Evolutionary conservation across 2,329 filamentous ascomycete species (phyloP), one percentile per base, ranked within the genome.

Genomic region (Fusarium dlaminii): DNA sequence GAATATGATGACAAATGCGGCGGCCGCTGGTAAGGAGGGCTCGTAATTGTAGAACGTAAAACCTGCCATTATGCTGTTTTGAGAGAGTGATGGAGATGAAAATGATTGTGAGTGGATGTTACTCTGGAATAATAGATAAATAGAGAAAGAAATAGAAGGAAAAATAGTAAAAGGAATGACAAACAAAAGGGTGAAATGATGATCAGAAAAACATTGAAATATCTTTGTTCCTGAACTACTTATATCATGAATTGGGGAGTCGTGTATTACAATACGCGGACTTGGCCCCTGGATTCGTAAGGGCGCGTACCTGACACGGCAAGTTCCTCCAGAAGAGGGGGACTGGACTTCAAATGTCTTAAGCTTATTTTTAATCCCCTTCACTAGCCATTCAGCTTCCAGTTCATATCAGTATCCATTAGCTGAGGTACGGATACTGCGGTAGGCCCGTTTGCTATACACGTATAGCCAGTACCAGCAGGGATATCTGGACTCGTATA

Each of bases 21-120:
- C 79, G 4, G 86, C 87, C 3, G 84, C 82, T 1, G 81, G 78
- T 6, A 84, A 73, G 2, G 83, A 85, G 2, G 87, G 86, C 24
- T 84, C 77, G 74, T 88, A 88, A 46, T 85, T 84, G 77, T 88
- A 89, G 27, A 79, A 75, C 12, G 63, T 64, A 27, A 61, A 77
- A 2, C 30, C 55, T 5, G 40, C 30, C 55, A 58, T 58, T 0
- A 2, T 29, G 4, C 2, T 15, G 18, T 18, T 11, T 10, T n/a
- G 3, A 9, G 14, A 27, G 7, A 46, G 13, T 36, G 40, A 27
- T 14, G 2, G 17, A 20, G 13, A 13, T 34, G 14, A 22, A 43
- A 57, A 37, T 3, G 18, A 46, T 9, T 27, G 30, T 46, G 10
- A 58, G 40, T 8, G 55, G 5, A 30, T 36, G 22, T 1, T 24